Evolutionary conservation across 169 alveolate species (phyloP).

Genomic region (Plasmodium relictum): DNA sequence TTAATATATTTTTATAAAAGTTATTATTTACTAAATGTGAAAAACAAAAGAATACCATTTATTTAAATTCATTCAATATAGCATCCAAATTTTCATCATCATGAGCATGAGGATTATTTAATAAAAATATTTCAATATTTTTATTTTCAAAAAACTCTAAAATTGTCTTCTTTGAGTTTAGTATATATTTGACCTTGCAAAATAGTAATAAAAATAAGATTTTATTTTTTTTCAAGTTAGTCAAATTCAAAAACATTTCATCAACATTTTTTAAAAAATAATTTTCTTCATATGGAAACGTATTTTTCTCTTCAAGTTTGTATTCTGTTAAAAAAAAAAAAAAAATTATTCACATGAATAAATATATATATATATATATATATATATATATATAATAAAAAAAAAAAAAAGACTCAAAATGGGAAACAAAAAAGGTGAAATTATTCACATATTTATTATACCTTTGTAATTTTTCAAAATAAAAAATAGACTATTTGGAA

Average conservation of each 20-base stretch:
- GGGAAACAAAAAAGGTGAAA: not conserved
- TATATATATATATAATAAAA: not conserved
- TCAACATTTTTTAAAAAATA: conserved; percentile 39
- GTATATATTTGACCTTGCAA: conserved; percentile 53
- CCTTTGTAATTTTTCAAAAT: conserved; percentile 47
- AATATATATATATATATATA: not conserved
- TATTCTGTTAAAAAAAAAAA: conserved; percentile 1
- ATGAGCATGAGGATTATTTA: conserved; percentile 43
- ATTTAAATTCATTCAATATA: conserved; percentile 63
- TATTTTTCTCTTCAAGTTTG: conserved; percentile 13
- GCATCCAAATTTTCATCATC: conserved; percentile 71
- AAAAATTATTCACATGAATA: conserved; percentile 1
- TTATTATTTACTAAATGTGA: not conserved
- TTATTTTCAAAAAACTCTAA: conserved; percentile 35
- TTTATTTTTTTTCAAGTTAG: conserved; percentile 45
- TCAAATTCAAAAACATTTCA: conserved; percentile 24
- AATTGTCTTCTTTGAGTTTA: conserved; percentile 49
- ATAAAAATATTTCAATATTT: conserved; percentile 18
- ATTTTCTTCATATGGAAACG: conserved; percentile 29
- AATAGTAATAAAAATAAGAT: conserved; percentile 54
- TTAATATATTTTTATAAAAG: not conserved
- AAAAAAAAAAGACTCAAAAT: not conserved
- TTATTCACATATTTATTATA: conserved; percentile 13
- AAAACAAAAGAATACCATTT: not conserved
- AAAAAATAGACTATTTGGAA: conserved; percentile 50